phyloP scores from a whole-genome alignment of 768 basidiomycete genomes.

The Suillus subluteus region DNA sequence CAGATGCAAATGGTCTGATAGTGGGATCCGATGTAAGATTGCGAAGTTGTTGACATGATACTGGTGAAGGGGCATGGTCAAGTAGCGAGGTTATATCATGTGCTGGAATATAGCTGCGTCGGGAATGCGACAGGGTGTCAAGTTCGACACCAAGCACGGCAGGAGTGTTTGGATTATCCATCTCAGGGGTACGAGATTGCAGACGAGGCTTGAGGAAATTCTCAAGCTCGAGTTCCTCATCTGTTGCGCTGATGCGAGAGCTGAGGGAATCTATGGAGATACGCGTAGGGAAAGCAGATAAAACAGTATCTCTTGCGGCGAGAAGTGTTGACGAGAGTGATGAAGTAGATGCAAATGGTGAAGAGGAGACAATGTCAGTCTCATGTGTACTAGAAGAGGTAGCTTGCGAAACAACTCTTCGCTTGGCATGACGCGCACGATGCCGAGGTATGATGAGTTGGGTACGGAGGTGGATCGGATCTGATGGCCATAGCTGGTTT shows the following conservation, averaged over 20 bases:
- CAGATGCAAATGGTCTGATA: not conserved
- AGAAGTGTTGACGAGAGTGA: constrained; percentile 22
- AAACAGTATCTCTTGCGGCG: constrained; percentile 24
- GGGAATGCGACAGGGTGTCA: not conserved
- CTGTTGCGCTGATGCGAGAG: constrained; percentile 26
- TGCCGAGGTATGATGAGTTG: constrained; percentile 72
- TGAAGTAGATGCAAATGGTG: constrained; percentile 10
- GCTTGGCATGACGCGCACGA: constrained; percentile 12
- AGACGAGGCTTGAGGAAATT: constrained; percentile 16
- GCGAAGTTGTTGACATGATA: constrained; percentile 9
- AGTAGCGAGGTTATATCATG: constrained; percentile 4
- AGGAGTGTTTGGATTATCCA: not conserved
- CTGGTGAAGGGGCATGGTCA: not conserved
- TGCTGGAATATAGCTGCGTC: constrained; percentile 1
- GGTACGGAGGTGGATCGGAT: constrained; percentile 87
- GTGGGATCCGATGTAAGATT: constrained; percentile 1
- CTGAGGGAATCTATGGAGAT: constrained; percentile 34
- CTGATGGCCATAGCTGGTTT: constrained; percentile 94
- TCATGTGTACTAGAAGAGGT: not conserved
- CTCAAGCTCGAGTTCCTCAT: constrained; percentile 34
- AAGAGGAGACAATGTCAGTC: not conserved
- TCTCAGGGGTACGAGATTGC: not conserved
- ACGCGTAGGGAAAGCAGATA: constrained; percentile 31
- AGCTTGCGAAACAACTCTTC: constrained; percentile 4
- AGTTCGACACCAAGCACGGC: not conserved